Conservation (phyloP, 176 grass and related monocot species). For the Urochloa ruziziensis region DNA sequence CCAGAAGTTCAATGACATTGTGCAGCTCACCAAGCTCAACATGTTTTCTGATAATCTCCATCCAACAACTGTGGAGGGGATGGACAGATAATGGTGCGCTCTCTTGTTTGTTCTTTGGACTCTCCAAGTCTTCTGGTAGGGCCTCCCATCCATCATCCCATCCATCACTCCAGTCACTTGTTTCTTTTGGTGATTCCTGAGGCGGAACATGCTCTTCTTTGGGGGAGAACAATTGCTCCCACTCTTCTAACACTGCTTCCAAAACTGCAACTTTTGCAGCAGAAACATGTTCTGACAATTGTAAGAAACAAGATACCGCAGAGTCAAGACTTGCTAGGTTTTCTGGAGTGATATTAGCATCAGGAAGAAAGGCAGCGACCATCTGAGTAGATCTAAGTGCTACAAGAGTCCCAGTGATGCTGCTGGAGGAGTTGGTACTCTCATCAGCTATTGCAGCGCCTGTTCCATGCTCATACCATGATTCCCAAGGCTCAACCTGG, state of each 20-base stretch:
- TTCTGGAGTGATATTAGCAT: constrained; percentile 64
- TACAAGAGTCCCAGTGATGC: constrained; percentile 75
- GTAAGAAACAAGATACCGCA: constrained; percentile 86
- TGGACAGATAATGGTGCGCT: constrained; percentile 35
- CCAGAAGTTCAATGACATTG: constrained; percentile 63
- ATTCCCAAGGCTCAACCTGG: constrained; percentile 89
- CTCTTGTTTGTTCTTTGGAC: constrained; percentile 47
- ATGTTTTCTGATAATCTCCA: constrained; percentile 69
- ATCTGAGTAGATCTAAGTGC: constrained; percentile 89
- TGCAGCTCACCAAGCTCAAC: constrained; percentile 52
- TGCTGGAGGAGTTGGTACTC: constrained; percentile 39
- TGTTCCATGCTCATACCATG: constrained; percentile 64
- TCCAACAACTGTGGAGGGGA: constrained; percentile 90
- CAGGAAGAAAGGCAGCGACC: constrained; percentile 48
- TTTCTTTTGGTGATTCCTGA: constrained; percentile 76
- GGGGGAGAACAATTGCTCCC: constrained; percentile 78
- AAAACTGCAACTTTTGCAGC: constrained; percentile 53
- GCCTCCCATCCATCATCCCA: constrained; percentile 93
- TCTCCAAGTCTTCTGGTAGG: constrained; percentile 74
- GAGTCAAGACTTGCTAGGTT: constrained; percentile 63
- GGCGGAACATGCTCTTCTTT: constrained; percentile 43
- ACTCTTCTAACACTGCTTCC: constrained; percentile 82
- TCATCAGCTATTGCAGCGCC: constrained; percentile 39
- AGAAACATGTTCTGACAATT: constrained; percentile 66
- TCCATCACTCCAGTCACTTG: constrained; percentile 79